These are phyloP conservation scores for Diplodia seriata DNA, from an alignment of 2,329 filamentous ascomycete genomes.

Conservation along the genomic window DNA sequence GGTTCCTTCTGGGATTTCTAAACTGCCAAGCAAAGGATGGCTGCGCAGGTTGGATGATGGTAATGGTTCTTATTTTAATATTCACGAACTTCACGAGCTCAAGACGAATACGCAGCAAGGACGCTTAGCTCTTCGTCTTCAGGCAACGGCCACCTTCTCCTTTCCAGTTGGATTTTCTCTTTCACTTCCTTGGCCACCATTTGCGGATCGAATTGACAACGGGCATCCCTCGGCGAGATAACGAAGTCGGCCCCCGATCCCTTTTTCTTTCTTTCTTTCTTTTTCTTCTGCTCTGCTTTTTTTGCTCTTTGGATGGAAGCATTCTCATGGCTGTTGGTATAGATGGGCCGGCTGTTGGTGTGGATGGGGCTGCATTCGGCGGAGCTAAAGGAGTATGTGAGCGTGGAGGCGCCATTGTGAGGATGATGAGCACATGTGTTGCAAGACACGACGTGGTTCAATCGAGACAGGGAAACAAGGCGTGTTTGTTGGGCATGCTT, in stretches of 20 bases:
- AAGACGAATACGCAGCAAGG: constrained; percentile 3
- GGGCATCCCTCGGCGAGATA: not conserved
- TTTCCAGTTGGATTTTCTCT: constrained; percentile 2
- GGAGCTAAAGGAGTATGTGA: not conserved
- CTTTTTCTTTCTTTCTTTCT: constrained; percentile 1
- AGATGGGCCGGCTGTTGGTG: not conserved
- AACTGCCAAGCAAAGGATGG: not conserved
- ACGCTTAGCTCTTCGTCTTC: constrained; percentile 6
- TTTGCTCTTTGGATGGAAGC: constrained; percentile 2
- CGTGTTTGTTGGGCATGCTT: not conserved
- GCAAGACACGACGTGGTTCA: not conserved
- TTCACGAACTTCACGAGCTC: constrained; percentile 15
- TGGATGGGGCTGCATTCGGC: not conserved
- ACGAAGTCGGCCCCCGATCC: not conserved
- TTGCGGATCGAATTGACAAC: constrained; percentile 12
- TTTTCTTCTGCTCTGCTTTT: not conserved
- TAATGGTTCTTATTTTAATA: constrained; percentile 1
- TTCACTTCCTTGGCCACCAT: not conserved
- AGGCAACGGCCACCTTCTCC: constrained; percentile 1
- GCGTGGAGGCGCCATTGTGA: not conserved
- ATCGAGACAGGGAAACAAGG: not conserved
- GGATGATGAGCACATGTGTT: not conserved
- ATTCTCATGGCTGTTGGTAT: not conserved
- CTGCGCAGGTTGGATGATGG: not conserved
- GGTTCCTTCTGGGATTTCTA: constrained; percentile 45